Evolutionary conservation across 768 basidiomycete species (phyloP).

Genomic region (Harrya chromipes): DNA sequence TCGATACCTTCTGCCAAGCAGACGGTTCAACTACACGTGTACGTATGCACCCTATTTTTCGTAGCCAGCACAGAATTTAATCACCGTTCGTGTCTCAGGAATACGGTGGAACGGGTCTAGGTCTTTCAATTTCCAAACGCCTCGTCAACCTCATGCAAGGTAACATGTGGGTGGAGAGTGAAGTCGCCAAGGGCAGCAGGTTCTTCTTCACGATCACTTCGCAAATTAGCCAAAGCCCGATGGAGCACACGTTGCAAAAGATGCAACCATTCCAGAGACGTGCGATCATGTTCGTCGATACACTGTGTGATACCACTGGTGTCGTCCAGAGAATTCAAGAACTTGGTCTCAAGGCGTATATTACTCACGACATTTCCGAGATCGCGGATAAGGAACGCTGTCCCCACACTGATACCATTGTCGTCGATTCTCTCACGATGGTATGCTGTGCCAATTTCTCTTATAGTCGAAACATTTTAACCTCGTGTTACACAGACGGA

Average conservation of each 20-base stretch:
- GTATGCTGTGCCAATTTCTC: conserved; percentile 46
- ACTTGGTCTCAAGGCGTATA: conserved; percentile 73
- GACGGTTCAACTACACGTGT: conserved; percentile 97
- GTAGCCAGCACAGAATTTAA: conserved; percentile 11
- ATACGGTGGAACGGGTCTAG: conserved; percentile 96
- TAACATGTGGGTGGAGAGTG: conserved; percentile 98
- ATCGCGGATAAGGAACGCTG: conserved; percentile 78
- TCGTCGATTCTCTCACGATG: conserved; percentile 84
- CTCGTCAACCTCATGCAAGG: conserved; percentile 97
- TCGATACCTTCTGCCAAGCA: conserved; percentile 98
- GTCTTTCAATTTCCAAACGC: conserved; percentile 95
- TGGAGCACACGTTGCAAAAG: conserved; percentile 71
- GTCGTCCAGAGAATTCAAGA: conserved; percentile 76
- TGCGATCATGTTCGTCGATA: conserved; percentile 91
- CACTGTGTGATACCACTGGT: conserved; percentile 67
- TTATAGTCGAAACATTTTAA: conserved; percentile 3
- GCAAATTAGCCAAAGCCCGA: conserved; percentile 69
- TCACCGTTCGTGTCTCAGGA: conserved; percentile 49
- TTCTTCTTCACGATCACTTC: conserved; percentile 97
- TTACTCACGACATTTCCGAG: conserved; percentile 75
- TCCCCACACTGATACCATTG: conserved; percentile 91
- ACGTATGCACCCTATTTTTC: conserved; percentile 26
- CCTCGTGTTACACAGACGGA: conserved; percentile 61
- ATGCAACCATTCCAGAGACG: conserved; percentile 86
- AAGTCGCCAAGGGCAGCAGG: conserved; percentile 87